Conservation (phyloP, 345 rosid genomes). For the Cardamine chenopodiifolia region DNA sequence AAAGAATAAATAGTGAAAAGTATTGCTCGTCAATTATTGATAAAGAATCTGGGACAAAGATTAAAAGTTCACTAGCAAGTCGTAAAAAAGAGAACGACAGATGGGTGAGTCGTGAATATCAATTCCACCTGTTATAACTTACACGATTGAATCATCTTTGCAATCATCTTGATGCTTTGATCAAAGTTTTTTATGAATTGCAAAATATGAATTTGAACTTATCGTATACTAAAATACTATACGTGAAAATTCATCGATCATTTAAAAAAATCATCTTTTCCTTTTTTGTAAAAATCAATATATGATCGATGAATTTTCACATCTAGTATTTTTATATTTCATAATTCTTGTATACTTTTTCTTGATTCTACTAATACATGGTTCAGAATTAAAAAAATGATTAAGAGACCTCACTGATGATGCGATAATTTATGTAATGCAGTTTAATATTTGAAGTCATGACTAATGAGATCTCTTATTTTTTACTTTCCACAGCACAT, state of each 20-base stretch:
- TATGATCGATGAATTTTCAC: neutral
- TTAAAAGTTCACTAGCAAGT: slow-evolving; percentile 34
- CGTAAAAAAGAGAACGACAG: slow-evolving; percentile 22
- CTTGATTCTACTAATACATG: neutral
- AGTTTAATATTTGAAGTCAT: neutral
- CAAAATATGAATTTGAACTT: neutral
- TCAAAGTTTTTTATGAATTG: neutral
- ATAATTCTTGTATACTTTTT: neutral
- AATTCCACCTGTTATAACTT: slow-evolving; percentile 29
- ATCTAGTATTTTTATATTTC: neutral
- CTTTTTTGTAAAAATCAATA: no score
- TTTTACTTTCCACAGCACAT: neutral
- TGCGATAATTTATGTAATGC: neutral
- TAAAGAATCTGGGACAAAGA: slow-evolving; percentile 20
- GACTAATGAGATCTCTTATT: neutral
- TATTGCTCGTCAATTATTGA: slow-evolving; percentile 23
- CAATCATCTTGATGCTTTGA: slow-evolving; percentile 7
- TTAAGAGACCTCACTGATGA: neutral
- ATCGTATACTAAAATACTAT: no score
- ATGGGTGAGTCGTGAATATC: slow-evolving; percentile 12
- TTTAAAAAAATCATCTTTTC: no score
- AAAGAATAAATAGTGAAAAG: slow-evolving; percentile 27
- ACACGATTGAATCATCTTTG: slow-evolving; percentile 11
- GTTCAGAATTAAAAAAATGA: neutral
- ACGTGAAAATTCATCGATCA: no score